Conservation (phyloP, 1,284 basidiomycete species). For the Flammula alnicola region DNA sequence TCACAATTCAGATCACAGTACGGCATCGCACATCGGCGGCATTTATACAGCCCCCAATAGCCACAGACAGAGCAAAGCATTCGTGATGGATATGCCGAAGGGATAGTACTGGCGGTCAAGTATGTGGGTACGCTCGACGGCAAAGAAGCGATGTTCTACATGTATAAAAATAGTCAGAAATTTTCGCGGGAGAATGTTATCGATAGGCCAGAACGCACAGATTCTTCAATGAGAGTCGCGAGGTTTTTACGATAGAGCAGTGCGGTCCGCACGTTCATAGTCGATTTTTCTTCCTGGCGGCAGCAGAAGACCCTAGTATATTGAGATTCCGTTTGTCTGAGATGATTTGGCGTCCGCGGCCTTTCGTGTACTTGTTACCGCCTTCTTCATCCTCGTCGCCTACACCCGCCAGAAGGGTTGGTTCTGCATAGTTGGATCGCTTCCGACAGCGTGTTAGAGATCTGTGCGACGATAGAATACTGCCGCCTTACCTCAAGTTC, state of each 20-base stretch:
- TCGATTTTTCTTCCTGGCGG: slow-evolving; percentile 73
- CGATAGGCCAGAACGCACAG: slow-evolving; percentile 50
- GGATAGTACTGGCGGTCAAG: slow-evolving; percentile 39
- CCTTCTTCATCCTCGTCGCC: slow-evolving; percentile 52
- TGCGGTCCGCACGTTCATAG: slow-evolving; percentile 76
- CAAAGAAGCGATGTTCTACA: slow-evolving; percentile 65
- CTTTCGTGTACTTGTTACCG: slow-evolving; percentile 52
- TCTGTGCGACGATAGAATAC: slow-evolving; percentile 12
- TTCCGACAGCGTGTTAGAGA: slow-evolving; percentile 32
- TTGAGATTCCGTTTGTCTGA: slow-evolving; percentile 70
- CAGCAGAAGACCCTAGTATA: slow-evolving; percentile 46
- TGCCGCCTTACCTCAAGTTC: slow-evolving; percentile 70
- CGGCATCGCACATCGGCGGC: slow-evolving; percentile 45
- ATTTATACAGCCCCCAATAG: slow-evolving; percentile 45
- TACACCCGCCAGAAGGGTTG: slow-evolving; percentile 46
- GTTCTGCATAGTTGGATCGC: slow-evolving; percentile 81
- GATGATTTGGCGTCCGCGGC: slow-evolving; percentile 71
- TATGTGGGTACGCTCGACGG: slow-evolving; percentile 51
- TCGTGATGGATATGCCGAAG: slow-evolving; percentile 42
- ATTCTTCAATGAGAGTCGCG: slow-evolving; percentile 74
- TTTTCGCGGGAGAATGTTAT: neutral
- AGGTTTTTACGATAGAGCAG: slow-evolving; percentile 81
- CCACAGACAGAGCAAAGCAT: slow-evolving; percentile 47
- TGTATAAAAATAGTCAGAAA: slow-evolving; percentile 15
- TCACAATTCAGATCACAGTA: slow-evolving; percentile 48